Conservation (phyloP, 495 filamentous ascomycete species). For the Jackrogersella minutella region DNA sequence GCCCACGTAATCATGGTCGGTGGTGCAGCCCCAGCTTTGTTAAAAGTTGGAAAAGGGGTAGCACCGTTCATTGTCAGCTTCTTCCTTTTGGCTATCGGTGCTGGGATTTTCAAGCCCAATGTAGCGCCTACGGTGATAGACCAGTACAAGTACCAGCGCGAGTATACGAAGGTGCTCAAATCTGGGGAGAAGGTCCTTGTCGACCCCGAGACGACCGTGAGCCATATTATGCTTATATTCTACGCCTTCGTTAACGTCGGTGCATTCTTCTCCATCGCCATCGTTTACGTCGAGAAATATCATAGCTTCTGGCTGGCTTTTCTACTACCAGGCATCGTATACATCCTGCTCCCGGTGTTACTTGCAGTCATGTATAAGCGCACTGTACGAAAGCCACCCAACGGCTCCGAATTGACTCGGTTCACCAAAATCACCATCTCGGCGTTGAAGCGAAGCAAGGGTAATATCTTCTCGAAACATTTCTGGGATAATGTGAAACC, state of each 20-base stretch:
- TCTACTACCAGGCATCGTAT: constrained; percentile 59
- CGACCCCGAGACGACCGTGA: constrained; percentile 73
- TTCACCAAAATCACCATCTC: constrained; percentile 50
- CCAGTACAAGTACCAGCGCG: constrained; percentile 60
- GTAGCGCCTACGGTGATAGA: constrained; percentile 71
- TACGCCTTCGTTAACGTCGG: constrained; percentile 79
- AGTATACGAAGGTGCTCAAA: constrained; percentile 67
- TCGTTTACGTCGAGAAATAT: constrained; percentile 70
- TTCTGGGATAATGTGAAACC: constrained; percentile 62
- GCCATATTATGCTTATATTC: constrained; percentile 70
- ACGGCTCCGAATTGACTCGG: constrained; percentile 52
- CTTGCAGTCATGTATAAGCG: constrained; percentile 54
- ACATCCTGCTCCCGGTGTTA: constrained; percentile 56
- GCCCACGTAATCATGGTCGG: constrained; percentile 65
- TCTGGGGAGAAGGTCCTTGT: constrained; percentile 76
- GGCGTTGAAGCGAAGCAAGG: constrained; percentile 54
- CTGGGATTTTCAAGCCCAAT: constrained; percentile 77
- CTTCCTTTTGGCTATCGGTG: constrained; percentile 59
- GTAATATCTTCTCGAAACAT: constrained; percentile 56
- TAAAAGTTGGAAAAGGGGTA: constrained; percentile 58
- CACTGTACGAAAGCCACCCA: constrained; percentile 49
- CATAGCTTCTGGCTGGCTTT: constrained; percentile 74
- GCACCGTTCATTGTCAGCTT: constrained; percentile 57
- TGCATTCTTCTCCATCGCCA: constrained; percentile 70
- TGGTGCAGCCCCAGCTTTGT: constrained; percentile 60